These are phyloP conservation scores for Solanum virginianum DNA, from an alignment of 257 asterid species.

Conservation along the genomic window DNA sequence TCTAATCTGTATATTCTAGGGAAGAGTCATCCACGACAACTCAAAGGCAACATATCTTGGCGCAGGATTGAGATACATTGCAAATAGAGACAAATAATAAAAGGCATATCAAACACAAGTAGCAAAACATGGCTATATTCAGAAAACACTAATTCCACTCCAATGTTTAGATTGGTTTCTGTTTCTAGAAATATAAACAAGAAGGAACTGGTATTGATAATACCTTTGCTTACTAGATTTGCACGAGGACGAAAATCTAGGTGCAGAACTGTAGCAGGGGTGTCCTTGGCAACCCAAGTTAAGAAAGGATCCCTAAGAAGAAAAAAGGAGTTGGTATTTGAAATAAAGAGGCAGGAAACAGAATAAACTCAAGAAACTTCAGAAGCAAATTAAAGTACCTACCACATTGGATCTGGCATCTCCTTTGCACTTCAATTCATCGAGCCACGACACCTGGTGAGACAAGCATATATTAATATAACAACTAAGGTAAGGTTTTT, in stretches of 20 bases:
- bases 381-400: conserved; percentile 18
- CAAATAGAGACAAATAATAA: not conserved
- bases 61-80: not conserved
- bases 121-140: not conserved
- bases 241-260: not conserved
- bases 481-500: not conserved
- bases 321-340: not conserved
- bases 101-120: not conserved
- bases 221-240: not conserved
- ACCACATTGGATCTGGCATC: not conserved
- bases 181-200: not conserved
- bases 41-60: not conserved
- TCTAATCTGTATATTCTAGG: not conserved
- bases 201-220: not conserved
- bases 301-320: not conserved
- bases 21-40: not conserved
- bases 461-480: not conserved
- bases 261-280: not conserved
- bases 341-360: not conserved
- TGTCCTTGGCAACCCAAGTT: not conserved
- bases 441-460: conserved; percentile 93
- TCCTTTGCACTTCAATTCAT: conserved; percentile 49
- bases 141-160: not conserved
- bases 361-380: not conserved
- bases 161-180: not conserved